Base-by-base conservation (phyloP, 1,139 yeast genomes). In the Blastobotrys buckinghamii region DNA sequence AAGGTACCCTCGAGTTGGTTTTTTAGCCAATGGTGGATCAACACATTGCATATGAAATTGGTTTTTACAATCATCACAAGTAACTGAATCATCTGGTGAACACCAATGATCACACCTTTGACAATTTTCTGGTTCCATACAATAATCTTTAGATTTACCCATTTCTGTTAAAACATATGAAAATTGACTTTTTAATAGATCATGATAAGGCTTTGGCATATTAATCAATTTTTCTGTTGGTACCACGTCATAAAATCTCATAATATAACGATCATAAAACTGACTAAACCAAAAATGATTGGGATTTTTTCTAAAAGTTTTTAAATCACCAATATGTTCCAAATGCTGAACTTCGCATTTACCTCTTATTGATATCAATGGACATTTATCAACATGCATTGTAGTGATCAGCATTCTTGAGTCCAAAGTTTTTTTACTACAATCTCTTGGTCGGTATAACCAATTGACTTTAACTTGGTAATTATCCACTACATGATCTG, bases 371-470 rank as follows among this genome's bases (percentile, higher is more conserved):
- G 92, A 81, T 26, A 73, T 70, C 5, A 90, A 66, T 0, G 96
- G 96, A 57, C 97, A 87, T 9, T 79, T 69, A 63, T 88, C 97
- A 24, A 88, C 77, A 61, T 90, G 95, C 82, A 89, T 79, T 0
- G 97, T 85, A 0, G 95, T 92, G 62, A 74, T 88, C 5, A 92
- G 69, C 45, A 85, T 67, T 50, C 98, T 73, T 2, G 96, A 77
- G 63, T 89, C 96, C 6, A 73, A 66, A 1, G 84, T 73, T 35
- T 77, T 74, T 53, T 81, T 77, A 48, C 84, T 81, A 41, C 90
- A 83, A 63, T 89, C 97, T 53, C 94, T 71, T 0, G 96, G 95
- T 44, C 98, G 73, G 62, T 89, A 88, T 63, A 84, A 84, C 97
- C 97, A 90, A 68, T 90, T 94, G 55, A 92, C 81, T 52, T 81